These are phyloP conservation scores for Saccharomyces uvarum DNA, from an alignment of 1,139 yeast genomes.

Conservation along the genomic window DNA sequence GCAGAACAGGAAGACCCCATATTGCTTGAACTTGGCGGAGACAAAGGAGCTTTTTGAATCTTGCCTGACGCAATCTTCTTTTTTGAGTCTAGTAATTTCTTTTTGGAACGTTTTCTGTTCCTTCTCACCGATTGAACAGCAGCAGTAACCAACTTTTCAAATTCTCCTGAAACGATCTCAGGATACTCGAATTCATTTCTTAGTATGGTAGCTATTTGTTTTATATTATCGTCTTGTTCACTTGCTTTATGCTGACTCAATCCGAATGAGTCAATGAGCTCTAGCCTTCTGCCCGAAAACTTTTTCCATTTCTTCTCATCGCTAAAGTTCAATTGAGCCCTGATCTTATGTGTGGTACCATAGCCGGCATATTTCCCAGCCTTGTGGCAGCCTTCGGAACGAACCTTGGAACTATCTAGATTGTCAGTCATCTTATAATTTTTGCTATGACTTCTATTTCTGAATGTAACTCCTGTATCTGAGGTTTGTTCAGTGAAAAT, in stretches of 20 bases:
- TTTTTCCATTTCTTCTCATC: conserved; percentile 84
- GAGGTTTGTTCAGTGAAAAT: neutral
- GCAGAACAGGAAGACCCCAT: conserved; percentile 4
- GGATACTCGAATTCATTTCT: conserved; percentile 71
- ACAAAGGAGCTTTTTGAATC: conserved; percentile 5
- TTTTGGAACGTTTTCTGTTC: conserved; percentile 51
- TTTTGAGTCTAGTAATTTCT: conserved; percentile 8
- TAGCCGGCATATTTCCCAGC: conserved; percentile 10
- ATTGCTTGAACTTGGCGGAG: conserved; percentile 8
- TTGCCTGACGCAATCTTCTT: neutral
- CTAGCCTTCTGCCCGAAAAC: conserved; percentile 80
- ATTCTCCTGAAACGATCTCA: conserved; percentile 52
- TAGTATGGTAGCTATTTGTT: conserved; percentile 65
- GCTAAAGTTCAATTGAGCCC: conserved; percentile 62
- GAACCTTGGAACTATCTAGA: neutral
- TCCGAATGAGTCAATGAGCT: conserved; percentile 74
- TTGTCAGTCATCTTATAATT: neutral
- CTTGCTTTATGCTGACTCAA: conserved; percentile 77
- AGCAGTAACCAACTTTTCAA: conserved; percentile 83
- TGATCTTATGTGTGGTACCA: conserved; percentile 75
- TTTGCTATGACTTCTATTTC: neutral
- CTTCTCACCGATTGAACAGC: conserved; percentile 79
- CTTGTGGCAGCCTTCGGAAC: neutral
- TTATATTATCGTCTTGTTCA: conserved; percentile 80
- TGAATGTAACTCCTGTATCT: neutral